These are phyloP conservation scores for Aspergillus glaucus DNA, from an alignment of 2,329 filamentous ascomycete species.

Conservation along the genomic window DNA sequence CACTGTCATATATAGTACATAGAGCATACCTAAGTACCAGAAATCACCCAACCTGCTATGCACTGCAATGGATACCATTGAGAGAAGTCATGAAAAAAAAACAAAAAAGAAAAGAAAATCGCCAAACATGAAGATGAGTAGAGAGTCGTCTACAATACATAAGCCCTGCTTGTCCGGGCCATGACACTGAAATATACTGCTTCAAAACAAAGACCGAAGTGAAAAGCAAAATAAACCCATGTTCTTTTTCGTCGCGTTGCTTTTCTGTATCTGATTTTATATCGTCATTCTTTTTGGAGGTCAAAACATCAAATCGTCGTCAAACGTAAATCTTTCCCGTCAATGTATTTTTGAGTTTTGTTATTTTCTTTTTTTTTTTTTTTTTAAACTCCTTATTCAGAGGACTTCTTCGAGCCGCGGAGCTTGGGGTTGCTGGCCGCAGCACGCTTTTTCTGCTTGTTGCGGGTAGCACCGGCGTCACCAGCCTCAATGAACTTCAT, in stretches of 20 bases:
- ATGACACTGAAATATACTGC: neutral
- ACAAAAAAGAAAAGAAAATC: constrained; percentile 1
- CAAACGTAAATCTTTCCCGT: neutral
- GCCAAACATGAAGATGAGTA: constrained; percentile 21
- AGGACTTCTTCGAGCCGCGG: constrained; percentile 36
- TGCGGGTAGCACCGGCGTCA: constrained; percentile 34
- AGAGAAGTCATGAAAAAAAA: constrained; percentile 7
- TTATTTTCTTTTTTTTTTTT: neutral
- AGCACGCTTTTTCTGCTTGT: constrained; percentile 41
- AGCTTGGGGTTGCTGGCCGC: constrained; percentile 39
- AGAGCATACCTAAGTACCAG: constrained; percentile 15
- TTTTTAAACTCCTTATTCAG: constrained; percentile 16
- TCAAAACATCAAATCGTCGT: neutral
- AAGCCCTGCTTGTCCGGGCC: constrained; percentile 4
- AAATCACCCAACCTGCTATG: constrained; percentile 26
- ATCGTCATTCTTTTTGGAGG: neutral
- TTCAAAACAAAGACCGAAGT: constrained; percentile 7
- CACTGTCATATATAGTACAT: constrained; percentile 25
- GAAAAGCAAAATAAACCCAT: constrained; percentile 4
- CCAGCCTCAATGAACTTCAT: constrained; percentile 87
- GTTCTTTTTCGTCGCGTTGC: neutral
- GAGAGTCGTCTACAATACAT: constrained; percentile 31
- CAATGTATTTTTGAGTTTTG: neutral
- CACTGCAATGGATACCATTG: constrained; percentile 14
- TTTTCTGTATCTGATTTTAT: constrained; percentile 1